These are phyloP conservation scores for Stropharia rugosoannulata DNA, from an alignment of 768 basidiomycete species.

Conservation along the genomic window DNA sequence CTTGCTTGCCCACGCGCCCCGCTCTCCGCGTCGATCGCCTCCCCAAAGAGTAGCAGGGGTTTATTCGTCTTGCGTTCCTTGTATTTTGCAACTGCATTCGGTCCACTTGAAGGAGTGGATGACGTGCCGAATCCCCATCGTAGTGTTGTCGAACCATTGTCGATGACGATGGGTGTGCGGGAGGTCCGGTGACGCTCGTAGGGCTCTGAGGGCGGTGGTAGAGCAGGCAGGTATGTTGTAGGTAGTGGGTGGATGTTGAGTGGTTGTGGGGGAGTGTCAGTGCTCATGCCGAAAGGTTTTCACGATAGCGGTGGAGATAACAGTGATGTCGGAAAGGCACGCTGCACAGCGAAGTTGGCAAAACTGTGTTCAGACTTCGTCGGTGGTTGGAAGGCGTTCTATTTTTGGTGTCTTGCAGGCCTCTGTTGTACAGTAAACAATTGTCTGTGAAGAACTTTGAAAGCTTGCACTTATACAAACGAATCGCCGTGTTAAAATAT, in stretches of 20 bases:
- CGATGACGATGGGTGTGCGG: constrained; percentile 74
- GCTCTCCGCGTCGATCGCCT: constrained; percentile 84
- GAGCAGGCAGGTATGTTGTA: constrained; percentile 21
- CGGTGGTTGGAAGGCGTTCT: neutral
- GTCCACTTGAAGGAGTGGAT: constrained; percentile 40
- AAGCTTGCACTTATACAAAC: neutral
- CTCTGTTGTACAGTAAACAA: neutral
- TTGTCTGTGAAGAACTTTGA: neutral
- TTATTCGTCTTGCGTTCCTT: constrained; percentile 86
- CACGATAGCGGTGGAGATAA: neutral
- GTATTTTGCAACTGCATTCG: constrained; percentile 82
- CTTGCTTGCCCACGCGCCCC: constrained; percentile 76
- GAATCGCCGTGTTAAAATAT: no score
- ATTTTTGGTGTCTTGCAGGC: neutral
- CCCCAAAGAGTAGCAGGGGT: constrained; percentile 84
- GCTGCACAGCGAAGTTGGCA: neutral
- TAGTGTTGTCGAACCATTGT: constrained; percentile 83
- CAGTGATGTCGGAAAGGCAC: neutral
- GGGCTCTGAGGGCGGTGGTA: constrained; percentile 32
- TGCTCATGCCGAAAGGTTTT: neutral
- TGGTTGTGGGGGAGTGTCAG: neutral
- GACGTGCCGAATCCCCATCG: constrained; percentile 82
- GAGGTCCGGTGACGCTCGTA: constrained; percentile 52
- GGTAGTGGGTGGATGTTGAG: constrained; percentile 15
- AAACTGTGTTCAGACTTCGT: neutral